Conservation (phyloP, 768 basidiomycete species). For the Leccinum aurantiacum region DNA sequence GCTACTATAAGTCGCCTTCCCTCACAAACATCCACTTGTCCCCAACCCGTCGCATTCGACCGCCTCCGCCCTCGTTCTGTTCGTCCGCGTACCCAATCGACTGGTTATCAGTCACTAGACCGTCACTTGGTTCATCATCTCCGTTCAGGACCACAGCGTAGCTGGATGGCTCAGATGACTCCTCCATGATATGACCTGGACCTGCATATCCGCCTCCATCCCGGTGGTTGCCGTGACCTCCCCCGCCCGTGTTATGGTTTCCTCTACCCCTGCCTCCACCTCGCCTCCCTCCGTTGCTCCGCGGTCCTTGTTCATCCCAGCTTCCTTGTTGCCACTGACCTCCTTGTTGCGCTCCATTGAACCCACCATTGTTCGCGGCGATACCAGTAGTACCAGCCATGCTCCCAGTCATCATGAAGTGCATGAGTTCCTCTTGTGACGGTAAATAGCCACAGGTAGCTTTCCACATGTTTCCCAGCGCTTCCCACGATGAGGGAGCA, state of each 20-base stretch:
- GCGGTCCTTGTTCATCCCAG: conserved; percentile 34
- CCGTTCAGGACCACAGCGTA: conserved; percentile 64
- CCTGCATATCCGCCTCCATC: conserved; percentile 38
- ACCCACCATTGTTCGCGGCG: conserved; percentile 9
- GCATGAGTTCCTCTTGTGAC: conserved; percentile 74
- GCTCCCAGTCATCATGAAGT: conserved; percentile 55
- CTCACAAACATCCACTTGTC: conserved; percentile 74
- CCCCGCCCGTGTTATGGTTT: conserved; percentile 33
- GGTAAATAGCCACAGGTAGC: conserved; percentile 66
- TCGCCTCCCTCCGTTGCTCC: conserved; percentile 38
- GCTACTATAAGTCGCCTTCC: conserved; percentile 27
- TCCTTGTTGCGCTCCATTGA: conserved; percentile 18
- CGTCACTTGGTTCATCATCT: conserved; percentile 30
- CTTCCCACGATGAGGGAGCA: conserved; percentile 74
- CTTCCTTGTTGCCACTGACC: conserved; percentile 25
- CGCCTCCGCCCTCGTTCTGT: conserved; percentile 28
- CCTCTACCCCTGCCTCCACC: conserved; percentile 40
- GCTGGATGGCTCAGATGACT: conserved; percentile 37
- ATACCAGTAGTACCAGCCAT: conserved; percentile 22
- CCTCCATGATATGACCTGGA: conserved; percentile 10
- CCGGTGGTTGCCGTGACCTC: conserved; percentile 49
- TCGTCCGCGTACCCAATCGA: conserved; percentile 2
- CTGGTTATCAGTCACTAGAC: background rate
- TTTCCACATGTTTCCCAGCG: conserved; percentile 76
- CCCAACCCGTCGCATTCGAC: conserved; percentile 67